Base-by-base conservation (phyloP, 352 stramenopile species). In the Blastocystis sp. region DNA sequence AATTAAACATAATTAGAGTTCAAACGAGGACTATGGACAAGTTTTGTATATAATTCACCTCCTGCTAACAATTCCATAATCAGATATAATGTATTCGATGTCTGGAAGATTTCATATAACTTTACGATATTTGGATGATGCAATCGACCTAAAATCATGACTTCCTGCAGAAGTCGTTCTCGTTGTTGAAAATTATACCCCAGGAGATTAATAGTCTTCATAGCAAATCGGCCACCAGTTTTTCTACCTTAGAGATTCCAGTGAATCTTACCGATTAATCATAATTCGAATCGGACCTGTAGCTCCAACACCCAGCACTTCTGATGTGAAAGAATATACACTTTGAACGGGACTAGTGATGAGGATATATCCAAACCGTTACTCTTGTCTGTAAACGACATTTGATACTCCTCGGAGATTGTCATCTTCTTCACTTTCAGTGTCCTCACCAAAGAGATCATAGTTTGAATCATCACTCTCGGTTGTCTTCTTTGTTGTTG, bases 41-140 rank as follows among this genome's bases (percentile, higher is more conserved):
- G 78, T n/a, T 59, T 59, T 0, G 60, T 58, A 56, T 89, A 89
- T 22, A 89, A 42, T 53, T 89, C 78, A 1, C 78, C 78, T 5
- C 78, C 78, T 33, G 35, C 53, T 17, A 76, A 56, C 42, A 89
- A 33, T 40, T 89, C 78, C 78, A 76, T 73, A 62, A 89, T 79
- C n/a, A 89, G 27, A 58, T 89, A 89, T 56, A 89, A 68, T 30
- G 42, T 37, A 53, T 89, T 79, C 3, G 78, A 76, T 24, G 60
- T 89, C 44, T 89, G 60, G 44, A 79, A 89, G 3, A 79, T 53
- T 35, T 89, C 78, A n/a, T 89, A 89, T 30, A 89, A 62, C 35
- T 89, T 89, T 30, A 89, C 78, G 24, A 89, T 89, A 42, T 89
- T 89, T n/a, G 78, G 78, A 42, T 89, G 78, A 51, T 89, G 60